These are phyloP conservation scores for Colletotrichum sp. DNA, from an alignment of 2,329 filamentous ascomycete species.

Conservation along the genomic window DNA sequence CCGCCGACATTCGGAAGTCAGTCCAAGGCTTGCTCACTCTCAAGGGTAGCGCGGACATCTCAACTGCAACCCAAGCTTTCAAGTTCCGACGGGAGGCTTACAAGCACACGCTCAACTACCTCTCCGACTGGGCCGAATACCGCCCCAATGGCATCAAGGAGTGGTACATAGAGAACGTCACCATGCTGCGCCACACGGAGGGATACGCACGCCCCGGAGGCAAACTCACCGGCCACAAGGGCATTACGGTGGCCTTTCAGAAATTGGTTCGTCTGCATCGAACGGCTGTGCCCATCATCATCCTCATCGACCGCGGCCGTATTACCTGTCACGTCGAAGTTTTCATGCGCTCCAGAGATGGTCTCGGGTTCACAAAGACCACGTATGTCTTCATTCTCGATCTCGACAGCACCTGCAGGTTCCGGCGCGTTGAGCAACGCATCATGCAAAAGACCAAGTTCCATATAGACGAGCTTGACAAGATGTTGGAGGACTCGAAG, in stretches of 20 bases:
- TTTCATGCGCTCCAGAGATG: background rate
- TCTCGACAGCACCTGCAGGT: background rate
- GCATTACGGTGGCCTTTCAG: background rate
- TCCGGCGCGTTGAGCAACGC: background rate
- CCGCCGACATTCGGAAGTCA: background rate
- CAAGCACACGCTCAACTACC: background rate
- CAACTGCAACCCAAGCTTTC: background rate
- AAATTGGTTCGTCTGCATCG: background rate
- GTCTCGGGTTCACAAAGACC: accelerated
- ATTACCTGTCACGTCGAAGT: background rate
- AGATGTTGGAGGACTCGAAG: background rate
- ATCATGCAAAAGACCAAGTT: background rate
- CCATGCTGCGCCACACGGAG: background rate
- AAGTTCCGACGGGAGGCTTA: background rate
- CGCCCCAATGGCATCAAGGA: background rate
- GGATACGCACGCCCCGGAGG: background rate
- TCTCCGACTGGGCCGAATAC: background rate
- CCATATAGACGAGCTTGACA: background rate
- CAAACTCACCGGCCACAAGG: background rate
- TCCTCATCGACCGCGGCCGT: background rate
- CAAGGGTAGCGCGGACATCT: background rate
- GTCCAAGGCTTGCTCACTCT: background rate
- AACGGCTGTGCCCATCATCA: background rate
- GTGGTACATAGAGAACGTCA: background rate
- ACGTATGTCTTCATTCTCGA: background rate